Percentiles rank a stretch among this genome's conserved stretches.
phyloP scores from a whole-genome alignment of 371 early-diverging fungal species.

The Mucor velutinosus region DNA sequence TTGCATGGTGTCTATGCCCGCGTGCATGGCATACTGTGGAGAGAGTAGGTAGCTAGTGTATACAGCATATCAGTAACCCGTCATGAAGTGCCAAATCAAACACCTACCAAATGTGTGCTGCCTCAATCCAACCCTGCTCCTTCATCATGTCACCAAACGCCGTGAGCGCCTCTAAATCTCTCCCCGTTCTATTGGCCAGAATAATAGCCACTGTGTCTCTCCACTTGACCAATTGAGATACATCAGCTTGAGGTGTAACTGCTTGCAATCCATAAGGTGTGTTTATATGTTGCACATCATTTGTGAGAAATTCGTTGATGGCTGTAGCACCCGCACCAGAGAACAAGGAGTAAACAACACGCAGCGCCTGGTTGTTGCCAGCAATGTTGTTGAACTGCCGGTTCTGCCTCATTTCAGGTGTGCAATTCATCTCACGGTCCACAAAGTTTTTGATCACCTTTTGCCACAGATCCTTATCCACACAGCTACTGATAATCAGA shows the following conservation, averaged over 20 bases:
- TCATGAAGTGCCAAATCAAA: too few species aligned
- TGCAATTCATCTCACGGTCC: constrained; percentile 54
- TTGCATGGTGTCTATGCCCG: constrained; percentile 63
- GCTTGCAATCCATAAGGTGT: constrained; percentile 32
- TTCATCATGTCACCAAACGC: constrained; percentile 79
- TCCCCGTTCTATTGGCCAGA: constrained; percentile 82
- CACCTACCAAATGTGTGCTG: constrained; percentile 84
- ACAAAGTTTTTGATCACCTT: constrained; percentile 77
- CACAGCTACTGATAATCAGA: constrained; percentile 85
- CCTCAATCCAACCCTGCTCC: constrained; percentile 61
- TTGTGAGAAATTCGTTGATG: constrained; percentile 42
- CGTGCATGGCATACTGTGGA: constrained; percentile 52
- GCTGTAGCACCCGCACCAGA: constrained; percentile 68
- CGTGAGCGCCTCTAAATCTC: constrained; percentile 72
- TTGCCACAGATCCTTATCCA: constrained; percentile 81
- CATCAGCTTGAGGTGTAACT: constrained; percentile 18
- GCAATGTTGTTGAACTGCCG: constrained; percentile 33
- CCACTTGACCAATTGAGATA: constrained; percentile 63
- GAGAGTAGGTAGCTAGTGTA: constrained; percentile 66
- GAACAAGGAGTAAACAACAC: constrained; percentile 76
- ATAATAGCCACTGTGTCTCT: constrained; percentile 72
- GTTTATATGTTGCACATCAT: constrained; percentile 27
- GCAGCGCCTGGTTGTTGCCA: constrained; percentile 65
- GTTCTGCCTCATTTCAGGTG: constrained; percentile 26
- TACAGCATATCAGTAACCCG: too few species aligned